phyloP scores from a whole-genome alignment of 352 stramenopile genomes.

The Globisporangium irregulare region DNA sequence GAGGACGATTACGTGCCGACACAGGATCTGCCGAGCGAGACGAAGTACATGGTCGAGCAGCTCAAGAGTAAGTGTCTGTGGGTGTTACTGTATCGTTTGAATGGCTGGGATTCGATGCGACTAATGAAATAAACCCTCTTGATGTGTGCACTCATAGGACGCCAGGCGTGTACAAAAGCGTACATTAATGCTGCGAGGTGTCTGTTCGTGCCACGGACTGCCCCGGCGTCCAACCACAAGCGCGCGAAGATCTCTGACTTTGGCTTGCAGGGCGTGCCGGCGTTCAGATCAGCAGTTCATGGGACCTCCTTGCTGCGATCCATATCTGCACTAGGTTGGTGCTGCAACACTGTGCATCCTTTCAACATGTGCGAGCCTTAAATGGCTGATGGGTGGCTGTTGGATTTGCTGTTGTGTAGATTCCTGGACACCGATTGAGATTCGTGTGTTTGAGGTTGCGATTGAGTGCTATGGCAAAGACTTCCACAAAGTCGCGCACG shows the following conservation, averaged over 20 bases:
- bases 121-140: background rate
- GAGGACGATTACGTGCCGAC: constrained; percentile 51
- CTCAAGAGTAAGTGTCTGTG: constrained; percentile 41
- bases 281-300: constrained; percentile 50
- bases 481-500: constrained; percentile 65
- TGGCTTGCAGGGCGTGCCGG: constrained; percentile 43
- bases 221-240: constrained; percentile 41
- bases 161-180: constrained; percentile 64
- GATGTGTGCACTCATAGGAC: constrained; percentile 25
- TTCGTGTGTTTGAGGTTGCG: constrained; percentile 79
- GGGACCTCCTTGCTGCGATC: constrained; percentile 45
- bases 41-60: constrained; percentile 54
- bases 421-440: constrained; percentile 74
- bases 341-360: background rate
- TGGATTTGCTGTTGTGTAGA: constrained; percentile 35
- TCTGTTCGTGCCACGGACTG: constrained; percentile 40
- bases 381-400: background rate
- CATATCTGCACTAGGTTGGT: constrained; percentile 12
- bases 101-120: background rate
- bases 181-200: constrained; percentile 58
- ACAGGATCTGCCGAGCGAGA: constrained; percentile 50
- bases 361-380: background rate
- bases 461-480: constrained; percentile 87
- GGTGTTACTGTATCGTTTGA: constrained; percentile 9
- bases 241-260: constrained; percentile 51